Evolutionary conservation across 2,329 filamentous ascomycete genomes (phyloP).

Genomic region (Exophiala sp.): DNA sequence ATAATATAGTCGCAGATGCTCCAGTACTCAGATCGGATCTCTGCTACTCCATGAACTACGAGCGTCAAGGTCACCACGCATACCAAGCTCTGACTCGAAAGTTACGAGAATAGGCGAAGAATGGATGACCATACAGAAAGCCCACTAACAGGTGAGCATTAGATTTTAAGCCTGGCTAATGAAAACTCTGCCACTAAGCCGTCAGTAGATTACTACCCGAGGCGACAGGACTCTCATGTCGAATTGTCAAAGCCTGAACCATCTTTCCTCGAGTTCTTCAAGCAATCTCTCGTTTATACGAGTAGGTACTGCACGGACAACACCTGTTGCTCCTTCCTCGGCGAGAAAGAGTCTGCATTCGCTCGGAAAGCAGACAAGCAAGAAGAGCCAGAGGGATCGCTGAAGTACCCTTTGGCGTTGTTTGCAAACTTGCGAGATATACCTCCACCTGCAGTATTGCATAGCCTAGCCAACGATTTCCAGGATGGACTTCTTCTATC

Average conservation of each 20-base stretch:
- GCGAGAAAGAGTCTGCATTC: not conserved
- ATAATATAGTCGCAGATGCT: too few relatives aligned
- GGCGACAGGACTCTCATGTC: not conserved
- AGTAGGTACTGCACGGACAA: conserved; percentile 5
- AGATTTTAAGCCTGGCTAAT: too few relatives aligned
- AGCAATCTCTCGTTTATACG: conserved; percentile 4
- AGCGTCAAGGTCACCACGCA: too few relatives aligned
- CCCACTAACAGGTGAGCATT: too few relatives aligned
- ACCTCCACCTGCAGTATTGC: not conserved
- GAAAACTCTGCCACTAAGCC: too few relatives aligned
- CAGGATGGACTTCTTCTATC: not conserved
- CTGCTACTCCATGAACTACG: too few relatives aligned
- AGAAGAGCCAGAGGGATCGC: too few relatives aligned
- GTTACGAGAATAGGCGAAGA: too few relatives aligned
- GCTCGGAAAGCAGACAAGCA: not conserved
- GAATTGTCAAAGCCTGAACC: not conserved
- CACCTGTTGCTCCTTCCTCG: conserved; percentile 2
- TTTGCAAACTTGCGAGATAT: conserved; percentile 5
- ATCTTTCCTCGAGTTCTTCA: conserved; percentile 7
- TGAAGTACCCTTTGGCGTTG: conserved; percentile 1
- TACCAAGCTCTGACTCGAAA: too few relatives aligned
- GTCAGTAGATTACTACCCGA: too few relatives aligned
- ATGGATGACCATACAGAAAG: too few relatives aligned
- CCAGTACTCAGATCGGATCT: too few relatives aligned
- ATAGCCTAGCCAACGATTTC: not conserved